Base-by-base conservation (phyloP, 768 basidiomycete genomes). In the Coprinopsis cinerea region DNA sequence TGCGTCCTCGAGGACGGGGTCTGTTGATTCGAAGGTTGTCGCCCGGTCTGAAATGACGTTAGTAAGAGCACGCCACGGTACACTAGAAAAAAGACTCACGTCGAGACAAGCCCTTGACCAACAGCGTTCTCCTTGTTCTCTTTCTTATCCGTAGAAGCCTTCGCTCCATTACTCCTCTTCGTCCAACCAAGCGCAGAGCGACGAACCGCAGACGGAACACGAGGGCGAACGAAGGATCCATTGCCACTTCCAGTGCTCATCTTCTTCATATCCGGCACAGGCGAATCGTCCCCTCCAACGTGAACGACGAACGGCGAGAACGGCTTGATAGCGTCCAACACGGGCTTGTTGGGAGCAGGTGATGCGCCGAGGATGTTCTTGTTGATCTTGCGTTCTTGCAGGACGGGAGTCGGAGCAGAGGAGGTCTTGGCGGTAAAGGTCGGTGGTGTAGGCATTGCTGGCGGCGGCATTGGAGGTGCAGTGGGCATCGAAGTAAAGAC, bases 181-280 rank as follows among this genome's bases (percentile, higher is more conserved):
- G 80, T 66, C 81, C 77, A 81, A 1, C 85, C 85, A 1, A 79
- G 68, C 0, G 77, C 76, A 0, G 68, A 71, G n/a, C 83, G 72
- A 11, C 82, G 71, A 0, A 77, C 69, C n/a, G 68, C 72, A 0
- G 81, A 82, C 2, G 67, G 73, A 40, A 81, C 77, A 22, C 77
- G 70, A 14, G 82, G 74, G 9, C 81, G 77, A 4, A 67, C 62
- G 46, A 68, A 69, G 55, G 59, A 58, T 20, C 65, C 63, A 4
- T 63, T 51, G 2, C 61, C 68, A 46, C 66, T 64, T 1, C 61
- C 63, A 40, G 66, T 67, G 54, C 67, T 67, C 28, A 62, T 57
- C 55, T 77, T 79, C 15, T 67, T 60, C 20, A 67, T 65, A 25
- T 74, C 64, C 34, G 72, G 52, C 10, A 10, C 11, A 43, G 41